A percentile compares a stretch with the other conserved stretches of the same genome.
These are phyloP conservation scores for Ramaria rubella DNA, from an alignment of 768 basidiomycete species.

Conservation along the genomic window DNA sequence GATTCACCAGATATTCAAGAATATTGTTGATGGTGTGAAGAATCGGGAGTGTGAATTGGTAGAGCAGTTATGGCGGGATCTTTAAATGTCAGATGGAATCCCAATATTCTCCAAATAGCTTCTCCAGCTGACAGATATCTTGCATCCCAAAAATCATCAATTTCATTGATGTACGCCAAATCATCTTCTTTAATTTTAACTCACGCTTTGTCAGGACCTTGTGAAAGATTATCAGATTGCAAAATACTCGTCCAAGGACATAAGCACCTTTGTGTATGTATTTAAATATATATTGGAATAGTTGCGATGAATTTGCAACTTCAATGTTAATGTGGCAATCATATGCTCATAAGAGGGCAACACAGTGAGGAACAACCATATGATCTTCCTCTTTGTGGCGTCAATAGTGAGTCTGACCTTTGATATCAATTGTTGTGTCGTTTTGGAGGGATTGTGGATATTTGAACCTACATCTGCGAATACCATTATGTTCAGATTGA, in stretches of 20 bases:
- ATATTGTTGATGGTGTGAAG: conserved; percentile 21
- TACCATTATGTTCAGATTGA: conserved; percentile 18
- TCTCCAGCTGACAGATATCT: conserved; percentile 31
- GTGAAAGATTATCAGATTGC: background rate
- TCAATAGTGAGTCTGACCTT: conserved; percentile 26
- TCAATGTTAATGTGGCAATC: conserved; percentile 35
- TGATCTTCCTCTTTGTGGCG: conserved; percentile 19
- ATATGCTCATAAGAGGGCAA: conserved; percentile 20
- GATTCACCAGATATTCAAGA: background rate
- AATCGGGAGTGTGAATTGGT: conserved; percentile 25
- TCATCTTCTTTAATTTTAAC: background rate
- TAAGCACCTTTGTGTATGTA: conserved; percentile 32
- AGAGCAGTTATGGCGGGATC: conserved; percentile 29
- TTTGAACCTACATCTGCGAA: conserved; percentile 18
- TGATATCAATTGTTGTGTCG: conserved; percentile 21
- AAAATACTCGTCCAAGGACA: background rate
- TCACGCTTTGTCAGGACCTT: background rate
- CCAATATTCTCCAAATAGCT: conserved; percentile 32
- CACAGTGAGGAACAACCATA: conserved; percentile 27
- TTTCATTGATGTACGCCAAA: conserved; percentile 23
- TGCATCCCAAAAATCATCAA: conserved; percentile 30
- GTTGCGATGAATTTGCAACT: conserved; percentile 21
- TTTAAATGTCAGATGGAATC: conserved; percentile 29
- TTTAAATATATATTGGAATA: conserved; percentile 37
- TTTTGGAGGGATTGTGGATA: conserved; percentile 17